Evolutionary conservation across 441 rosid genomes (phyloP), one percentile per base, ranked within the genome.

Genomic region (Euphorbia schlechtendalii): DNA sequence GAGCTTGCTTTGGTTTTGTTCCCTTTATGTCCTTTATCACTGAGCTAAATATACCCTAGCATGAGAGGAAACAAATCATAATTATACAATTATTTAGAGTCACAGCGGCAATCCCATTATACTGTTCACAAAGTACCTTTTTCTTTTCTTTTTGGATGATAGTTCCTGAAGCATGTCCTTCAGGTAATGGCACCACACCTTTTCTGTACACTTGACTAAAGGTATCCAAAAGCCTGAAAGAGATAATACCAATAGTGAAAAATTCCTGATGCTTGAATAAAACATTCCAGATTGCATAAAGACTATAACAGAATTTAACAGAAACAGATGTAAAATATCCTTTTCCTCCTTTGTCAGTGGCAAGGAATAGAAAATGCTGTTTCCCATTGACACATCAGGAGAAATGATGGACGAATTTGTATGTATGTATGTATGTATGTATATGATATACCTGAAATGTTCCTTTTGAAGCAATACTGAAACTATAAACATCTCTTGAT

Each of bases 1-100:
- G 69, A 48, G 59, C 70, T 13, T 73, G 87, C 80, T 90, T 88
- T 0, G 80, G 43, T 79, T 84, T 90, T 56, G 77, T 75, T 67
- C 88, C 79, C 70, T 72, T 77, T 8, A 81, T 69, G 40, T 34
- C 40, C 40, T 34, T 34, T 5, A 34, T 34, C 40, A 92, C 87
- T 17, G 91, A 88, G 73, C 95, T 82, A 76, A 93, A 93, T 61
- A 93, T 73, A 49, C 99, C 88, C 99, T 89, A 62, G 11, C 38
- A 78, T 43, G 65, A 61, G 71, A 72, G 71, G 48, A 32, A 61
- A 18, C 25, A 59, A 61, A 58, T 46, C 53, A 59, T 48, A 59
- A 11, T 17, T 51, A 13, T 56, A 3, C 17, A 20, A 56, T 11
- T 4, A 51, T 57, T 20, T 21, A 15, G 24, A 34, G 40, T 22